A percentile compares a stretch with the other conserved stretches of the same genome.
Evolutionary conservation across 139 green algal species (phyloP).

Genomic region (Gonium pectorale): DNA sequence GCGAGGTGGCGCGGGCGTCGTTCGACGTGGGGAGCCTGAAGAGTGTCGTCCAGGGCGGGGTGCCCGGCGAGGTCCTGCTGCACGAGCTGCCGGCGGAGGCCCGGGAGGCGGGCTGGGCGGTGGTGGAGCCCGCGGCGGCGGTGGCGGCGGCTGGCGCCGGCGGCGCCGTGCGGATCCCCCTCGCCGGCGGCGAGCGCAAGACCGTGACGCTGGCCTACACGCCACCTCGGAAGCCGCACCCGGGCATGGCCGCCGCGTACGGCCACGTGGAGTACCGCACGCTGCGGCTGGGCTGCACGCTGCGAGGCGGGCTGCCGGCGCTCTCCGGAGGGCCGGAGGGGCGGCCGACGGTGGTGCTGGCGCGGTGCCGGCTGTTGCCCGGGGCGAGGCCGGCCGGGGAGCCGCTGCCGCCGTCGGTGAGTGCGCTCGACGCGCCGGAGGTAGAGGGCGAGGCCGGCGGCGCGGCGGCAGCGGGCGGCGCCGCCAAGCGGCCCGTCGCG

Average conservation of each 20-base stretch:
- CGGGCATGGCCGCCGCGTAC: constrained; percentile 55
- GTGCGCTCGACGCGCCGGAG: too few species aligned
- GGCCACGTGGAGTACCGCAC: constrained; percentile 49
- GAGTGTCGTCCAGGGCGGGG: constrained; percentile 24
- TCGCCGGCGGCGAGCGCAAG: constrained; percentile 59
- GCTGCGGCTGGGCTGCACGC: constrained; percentile 35
- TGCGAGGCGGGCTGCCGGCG: constrained; percentile 51
- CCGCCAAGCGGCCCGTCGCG: too few species aligned
- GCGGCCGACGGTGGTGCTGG: constrained; percentile 22
- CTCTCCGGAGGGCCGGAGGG: constrained; percentile 41
- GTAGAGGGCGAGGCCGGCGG: too few species aligned
- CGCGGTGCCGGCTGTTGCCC: constrained; percentile 33
- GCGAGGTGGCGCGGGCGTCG: constrained; percentile 33
- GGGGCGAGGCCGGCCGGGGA: background rate
- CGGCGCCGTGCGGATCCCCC: constrained; percentile 36
- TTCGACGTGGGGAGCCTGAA: constrained; percentile 64
- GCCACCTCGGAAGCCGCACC: constrained; percentile 30
- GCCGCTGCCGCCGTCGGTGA: constrained; percentile 31
- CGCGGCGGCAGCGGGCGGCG: too few species aligned
- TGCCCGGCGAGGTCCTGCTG: constrained; percentile 57
- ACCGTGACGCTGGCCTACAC: constrained; percentile 50
- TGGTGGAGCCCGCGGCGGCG: constrained; percentile 36
- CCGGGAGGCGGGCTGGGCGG: constrained; percentile 60
- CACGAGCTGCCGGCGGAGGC: constrained; percentile 57
- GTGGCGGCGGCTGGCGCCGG: background rate